Evolutionary conservation across 2,329 filamentous ascomycete species (phyloP), one percentile per base, ranked within the genome.

Genomic region (Sclerotinia glacialis): DNA sequence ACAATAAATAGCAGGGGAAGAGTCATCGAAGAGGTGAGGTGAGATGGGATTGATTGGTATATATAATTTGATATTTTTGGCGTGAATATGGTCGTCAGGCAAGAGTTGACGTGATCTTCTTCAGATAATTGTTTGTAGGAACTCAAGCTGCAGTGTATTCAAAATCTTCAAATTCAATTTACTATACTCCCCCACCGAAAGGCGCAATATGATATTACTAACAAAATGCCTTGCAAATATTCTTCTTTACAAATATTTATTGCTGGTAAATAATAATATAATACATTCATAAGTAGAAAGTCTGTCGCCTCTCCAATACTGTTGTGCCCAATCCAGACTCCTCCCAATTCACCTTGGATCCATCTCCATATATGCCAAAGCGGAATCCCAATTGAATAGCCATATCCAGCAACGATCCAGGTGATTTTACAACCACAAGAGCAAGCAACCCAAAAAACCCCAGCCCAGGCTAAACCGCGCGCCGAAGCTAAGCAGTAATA

Each of bases 321-420:
- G 5, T 37, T 31, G 21, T 28, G 26, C 28, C 49, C 52, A 55
- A 55, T 31, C 21, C 54, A 47, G 46, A 53, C 64, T 65, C 55
- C 54, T 50, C 37, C 14, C 28, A 52, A 46, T 65, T 16, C 64
- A 44, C 46, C 37, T 40, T 44, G 52, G 34, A 50, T 61, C 26
- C 34, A 28, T 61, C 49, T 65, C 26, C 23, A 46, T 53, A 37
- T 65, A 65, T 65, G 64, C 55, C 47, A 65, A 65, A 65, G 55
- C 37, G 23, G 54, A 37, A 53, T 61, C 40, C 56, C 47, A 61
- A 52, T 34, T 34, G 64, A 52, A 65, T 44, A 65, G 64, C 64
- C 49, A 65, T 52, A 65, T 65, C 54, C 55, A 61, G 64, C 47
- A 65, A 61, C 55, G 37, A 65, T 61, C 53, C 47, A 65, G 52